Conservation (phyloP, 139 green algal genomes). For the Chlorella ohadii region DNA sequence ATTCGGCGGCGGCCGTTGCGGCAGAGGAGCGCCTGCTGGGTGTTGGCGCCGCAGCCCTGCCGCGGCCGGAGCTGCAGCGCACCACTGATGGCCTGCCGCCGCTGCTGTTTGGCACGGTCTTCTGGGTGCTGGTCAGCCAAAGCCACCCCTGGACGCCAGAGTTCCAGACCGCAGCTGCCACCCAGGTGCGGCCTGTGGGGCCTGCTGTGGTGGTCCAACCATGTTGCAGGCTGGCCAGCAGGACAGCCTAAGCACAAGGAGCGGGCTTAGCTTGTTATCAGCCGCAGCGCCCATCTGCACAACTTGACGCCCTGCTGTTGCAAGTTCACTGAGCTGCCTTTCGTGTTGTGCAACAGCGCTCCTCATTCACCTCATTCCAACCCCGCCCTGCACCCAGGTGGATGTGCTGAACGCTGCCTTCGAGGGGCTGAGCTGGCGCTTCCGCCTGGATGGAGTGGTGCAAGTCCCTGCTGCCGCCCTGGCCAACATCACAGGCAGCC, state of each 20-base stretch:
- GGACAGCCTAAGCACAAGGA: too few species aligned
- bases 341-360: too few species aligned
- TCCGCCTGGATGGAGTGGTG: constrained; percentile 7
- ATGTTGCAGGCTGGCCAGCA: too few species aligned
- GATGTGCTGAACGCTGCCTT: neutral
- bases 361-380: too few species aligned
- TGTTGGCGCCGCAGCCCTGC: neutral
- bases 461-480: neutral
- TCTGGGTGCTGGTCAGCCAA: constrained; percentile 41
- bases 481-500: neutral
- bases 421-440: neutral
- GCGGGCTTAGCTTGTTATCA: too few species aligned
- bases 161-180: constrained; percentile 15
- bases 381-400: neutral
- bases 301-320: too few species aligned
- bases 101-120: constrained; percentile 32
- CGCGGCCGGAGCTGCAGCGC: neutral
- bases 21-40: constrained; percentile 29
- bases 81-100: constrained; percentile 10
- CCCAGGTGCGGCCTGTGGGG: constrained; percentile 9
- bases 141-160: neutral
- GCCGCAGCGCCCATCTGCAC: too few species aligned
- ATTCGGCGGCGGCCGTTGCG: neutral
- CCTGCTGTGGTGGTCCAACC: too few species aligned
- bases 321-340: too few species aligned